Percentiles rank a stretch among this genome's conserved stretches.
Conservation (phyloP, 257 asterid genomes). For the Solanum lignicaule region DNA sequence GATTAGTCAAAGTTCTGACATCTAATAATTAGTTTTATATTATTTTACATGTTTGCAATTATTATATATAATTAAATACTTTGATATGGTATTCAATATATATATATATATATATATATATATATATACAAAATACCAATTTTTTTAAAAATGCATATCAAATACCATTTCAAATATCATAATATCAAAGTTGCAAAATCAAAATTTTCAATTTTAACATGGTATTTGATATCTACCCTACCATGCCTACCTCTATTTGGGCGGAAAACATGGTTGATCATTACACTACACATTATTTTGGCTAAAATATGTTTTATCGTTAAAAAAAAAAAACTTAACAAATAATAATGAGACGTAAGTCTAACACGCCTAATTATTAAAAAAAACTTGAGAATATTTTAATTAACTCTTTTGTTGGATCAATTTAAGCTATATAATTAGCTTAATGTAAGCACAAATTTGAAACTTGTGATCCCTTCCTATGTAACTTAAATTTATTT, state of each 20-base stretch:
- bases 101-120: no score
- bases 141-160: background rate
- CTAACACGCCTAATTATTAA: background rate
- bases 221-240: background rate
- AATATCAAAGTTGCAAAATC: no score
- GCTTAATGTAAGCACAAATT: background rate
- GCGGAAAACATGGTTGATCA: background rate
- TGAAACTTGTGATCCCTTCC: background rate
- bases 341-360: no score
- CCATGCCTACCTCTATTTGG: background rate
- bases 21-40: background rate
- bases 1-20: no score
- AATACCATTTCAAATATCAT: background rate
- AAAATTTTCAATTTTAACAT: no score
- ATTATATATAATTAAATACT: background rate
- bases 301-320: background rate
- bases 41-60: no score
- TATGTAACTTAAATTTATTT: background rate
- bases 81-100: background rate
- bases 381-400: background rate
- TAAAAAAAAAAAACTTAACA: no score
- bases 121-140: no score
- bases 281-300: background rate
- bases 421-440: background rate
- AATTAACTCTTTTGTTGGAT: background rate